Evolutionary conservation across 257 asterid genomes (phyloP).

Genomic region (Euphrasia confusa): DNA sequence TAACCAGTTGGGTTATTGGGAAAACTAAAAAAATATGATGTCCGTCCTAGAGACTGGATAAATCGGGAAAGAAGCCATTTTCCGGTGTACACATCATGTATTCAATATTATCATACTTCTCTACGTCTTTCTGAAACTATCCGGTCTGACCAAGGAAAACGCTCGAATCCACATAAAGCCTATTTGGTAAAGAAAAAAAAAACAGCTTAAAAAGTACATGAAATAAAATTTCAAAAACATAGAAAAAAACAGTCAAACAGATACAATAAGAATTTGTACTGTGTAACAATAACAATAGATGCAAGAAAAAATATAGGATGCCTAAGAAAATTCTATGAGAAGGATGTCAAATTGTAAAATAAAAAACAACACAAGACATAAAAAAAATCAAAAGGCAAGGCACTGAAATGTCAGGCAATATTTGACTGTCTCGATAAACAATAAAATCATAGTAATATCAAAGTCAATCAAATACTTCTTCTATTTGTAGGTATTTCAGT

Average conservation of each 20-base stretch:
- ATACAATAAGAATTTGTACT: neutral
- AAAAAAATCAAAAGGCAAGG: neutral
- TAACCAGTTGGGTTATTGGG: constrained; percentile 99
- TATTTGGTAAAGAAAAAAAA: constrained; percentile 20
- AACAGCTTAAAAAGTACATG: no score
- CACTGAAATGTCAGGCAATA: constrained; percentile 1
- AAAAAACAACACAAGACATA: neutral
- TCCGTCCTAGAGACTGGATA: constrained; percentile 67
- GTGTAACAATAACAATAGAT: neutral
- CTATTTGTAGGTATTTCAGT: constrained; percentile 9
- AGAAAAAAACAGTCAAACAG: no score
- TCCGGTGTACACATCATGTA: constrained; percentile 96
- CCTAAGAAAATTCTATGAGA: neutral
- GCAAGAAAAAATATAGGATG: neutral
- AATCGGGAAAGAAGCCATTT: constrained; percentile 88
- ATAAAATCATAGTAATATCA: constrained; percentile 9
- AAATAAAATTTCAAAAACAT: no score
- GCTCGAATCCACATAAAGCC: constrained; percentile 96
- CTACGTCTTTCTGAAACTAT: constrained; percentile 70
- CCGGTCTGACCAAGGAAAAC: constrained; percentile 99
- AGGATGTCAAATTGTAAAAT: neutral
- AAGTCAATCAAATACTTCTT: neutral
- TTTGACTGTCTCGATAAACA: neutral
- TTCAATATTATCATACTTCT: constrained; percentile 80
- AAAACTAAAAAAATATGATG: constrained; percentile 81